Percentiles rank a stretch among this genome's conserved stretches.
Conservation (phyloP, 2,329 filamentous ascomycete genomes). For the Xylariaceae sp. region DNA sequence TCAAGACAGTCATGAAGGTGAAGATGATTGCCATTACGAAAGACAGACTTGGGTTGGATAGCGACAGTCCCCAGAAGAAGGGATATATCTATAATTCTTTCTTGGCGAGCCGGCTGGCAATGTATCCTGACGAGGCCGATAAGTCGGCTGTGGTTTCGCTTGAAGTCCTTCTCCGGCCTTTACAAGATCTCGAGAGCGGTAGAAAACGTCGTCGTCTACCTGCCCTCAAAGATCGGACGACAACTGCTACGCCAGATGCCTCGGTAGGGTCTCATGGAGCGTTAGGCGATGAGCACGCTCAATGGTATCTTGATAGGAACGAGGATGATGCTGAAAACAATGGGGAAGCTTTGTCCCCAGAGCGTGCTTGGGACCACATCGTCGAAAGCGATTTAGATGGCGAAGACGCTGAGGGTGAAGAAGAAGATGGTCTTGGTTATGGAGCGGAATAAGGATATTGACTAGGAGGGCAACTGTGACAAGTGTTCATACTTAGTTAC, state of each 20-base stretch:
- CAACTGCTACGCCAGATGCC: constrained; percentile 7
- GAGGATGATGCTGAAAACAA: constrained; percentile 38
- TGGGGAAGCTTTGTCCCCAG: constrained; percentile 23
- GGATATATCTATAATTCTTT: constrained; percentile 51
- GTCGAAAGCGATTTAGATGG: constrained; percentile 34
- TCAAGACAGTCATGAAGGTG: constrained; percentile 84
- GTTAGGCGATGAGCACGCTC: constrained; percentile 10
- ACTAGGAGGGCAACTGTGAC: constrained; percentile 30
- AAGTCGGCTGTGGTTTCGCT: constrained; percentile 35
- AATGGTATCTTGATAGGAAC: constrained; percentile 30
- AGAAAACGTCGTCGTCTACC: constrained; percentile 23
- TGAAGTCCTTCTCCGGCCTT: constrained; percentile 38
- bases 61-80: constrained; percentile 43
- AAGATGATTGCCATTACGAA: constrained; percentile 76
- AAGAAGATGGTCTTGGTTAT: no score
- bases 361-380: constrained; percentile 19
- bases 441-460: constrained; percentile 19
- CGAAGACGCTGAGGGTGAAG: constrained; percentile 35
- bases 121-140: constrained; percentile 37
- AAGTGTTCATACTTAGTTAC: constrained; percentile 18
- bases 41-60: constrained; percentile 55
- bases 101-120: constrained; percentile 37
- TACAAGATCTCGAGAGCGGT: constrained; percentile 36
- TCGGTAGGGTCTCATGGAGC: constrained; percentile 11
- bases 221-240: constrained; percentile 15